Percentiles rank a stretch among this genome's conserved stretches.
Conservation (phyloP, 2,329 filamentous ascomycete genomes). For the Microcyclosporella mali region DNA sequence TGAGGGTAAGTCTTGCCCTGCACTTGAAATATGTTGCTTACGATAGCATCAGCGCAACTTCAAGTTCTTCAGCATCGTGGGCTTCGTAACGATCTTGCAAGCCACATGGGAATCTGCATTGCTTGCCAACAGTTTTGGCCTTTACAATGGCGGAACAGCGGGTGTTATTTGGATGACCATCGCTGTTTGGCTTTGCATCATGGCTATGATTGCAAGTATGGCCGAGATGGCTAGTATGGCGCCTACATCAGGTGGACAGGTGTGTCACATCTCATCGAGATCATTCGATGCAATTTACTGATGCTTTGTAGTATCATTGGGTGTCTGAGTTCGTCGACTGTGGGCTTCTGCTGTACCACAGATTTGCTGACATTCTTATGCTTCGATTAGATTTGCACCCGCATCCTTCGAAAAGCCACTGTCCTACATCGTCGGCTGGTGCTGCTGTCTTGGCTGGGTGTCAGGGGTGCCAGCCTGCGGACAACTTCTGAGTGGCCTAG, state of each 20-base stretch:
- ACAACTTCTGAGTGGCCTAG: too few species aligned
- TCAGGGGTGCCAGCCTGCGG: too few species aligned
- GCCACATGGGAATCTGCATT: slow-evolving; percentile 24
- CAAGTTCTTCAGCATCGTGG: slow-evolving; percentile 21
- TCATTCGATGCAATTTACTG: slow-evolving; percentile 12
- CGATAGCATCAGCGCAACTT: slow-evolving; percentile 13
- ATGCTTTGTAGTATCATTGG: slow-evolving; percentile 11
- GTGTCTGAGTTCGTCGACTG: neutral
- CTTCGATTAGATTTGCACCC: too few species aligned
- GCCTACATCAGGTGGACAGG: slow-evolving; percentile 5
- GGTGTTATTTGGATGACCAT: slow-evolving; percentile 20
- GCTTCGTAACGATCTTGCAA: slow-evolving; percentile 25
- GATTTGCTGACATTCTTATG: slow-evolving; percentile 41
- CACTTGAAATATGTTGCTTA: too few species aligned
- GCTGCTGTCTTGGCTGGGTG: slow-evolving; percentile 40
- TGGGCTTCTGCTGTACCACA: slow-evolving; percentile 25
- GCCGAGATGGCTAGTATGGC: slow-evolving; percentile 26
- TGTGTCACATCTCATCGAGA: too few species aligned
- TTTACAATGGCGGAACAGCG: slow-evolving; percentile 19
- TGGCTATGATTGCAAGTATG: slow-evolving; percentile 18
- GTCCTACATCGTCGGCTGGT: slow-evolving; percentile 16
- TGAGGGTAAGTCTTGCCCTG: too few species aligned
- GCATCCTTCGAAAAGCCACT: slow-evolving; percentile 22
- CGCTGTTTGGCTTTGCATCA: slow-evolving; percentile 11
- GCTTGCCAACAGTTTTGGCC: slow-evolving; percentile 6